phyloP scores from a whole-genome alignment of 768 basidiomycete species.

The Sarcomyxa edulis region DNA sequence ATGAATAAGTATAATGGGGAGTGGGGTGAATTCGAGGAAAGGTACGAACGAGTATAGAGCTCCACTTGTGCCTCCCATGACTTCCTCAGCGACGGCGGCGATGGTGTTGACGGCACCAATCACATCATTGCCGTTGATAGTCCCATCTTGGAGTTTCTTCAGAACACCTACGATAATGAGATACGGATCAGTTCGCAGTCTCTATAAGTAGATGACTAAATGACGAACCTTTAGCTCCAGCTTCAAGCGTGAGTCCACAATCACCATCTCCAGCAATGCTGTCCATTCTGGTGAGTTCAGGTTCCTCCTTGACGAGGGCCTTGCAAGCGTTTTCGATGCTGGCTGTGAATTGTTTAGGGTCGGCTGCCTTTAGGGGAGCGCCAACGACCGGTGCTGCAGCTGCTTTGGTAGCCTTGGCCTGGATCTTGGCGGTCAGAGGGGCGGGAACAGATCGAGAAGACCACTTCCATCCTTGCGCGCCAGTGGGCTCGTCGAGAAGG shows the following conservation, averaged over 20 bases:
- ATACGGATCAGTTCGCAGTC: too few species aligned
- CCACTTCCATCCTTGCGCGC: constrained; percentile 88
- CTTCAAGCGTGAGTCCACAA: constrained; percentile 50
- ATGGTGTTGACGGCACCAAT: constrained; percentile 61
- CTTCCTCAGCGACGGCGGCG: constrained; percentile 71
- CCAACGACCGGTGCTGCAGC: constrained; percentile 7
- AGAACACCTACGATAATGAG: constrained; percentile 54
- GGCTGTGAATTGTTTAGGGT: constrained; percentile 45
- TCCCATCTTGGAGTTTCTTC: constrained; percentile 46
- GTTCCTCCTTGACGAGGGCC: constrained; percentile 71
- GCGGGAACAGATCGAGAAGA: constrained; percentile 41
- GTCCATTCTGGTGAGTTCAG: constrained; percentile 90
- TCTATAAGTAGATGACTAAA: constrained; percentile 1
- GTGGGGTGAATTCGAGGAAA: neutral
- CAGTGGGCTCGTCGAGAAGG: constrained; percentile 61
- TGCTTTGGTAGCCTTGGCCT: constrained; percentile 10
- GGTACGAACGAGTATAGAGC: constrained; percentile 80
- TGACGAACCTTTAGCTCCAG: constrained; percentile 49
- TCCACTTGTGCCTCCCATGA: constrained; percentile 90
- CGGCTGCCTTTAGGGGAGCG: constrained; percentile 21
- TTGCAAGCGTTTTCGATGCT: constrained; percentile 57
- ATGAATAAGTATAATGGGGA: neutral
- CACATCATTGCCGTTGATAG: constrained; percentile 59
- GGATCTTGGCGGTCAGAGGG: constrained; percentile 11
- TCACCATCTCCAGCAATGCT: constrained; percentile 88